Evolutionary conservation across 192 early-diverging fungal species (phyloP).

Genomic region (Jimgerdemannia lactiflua): DNA sequence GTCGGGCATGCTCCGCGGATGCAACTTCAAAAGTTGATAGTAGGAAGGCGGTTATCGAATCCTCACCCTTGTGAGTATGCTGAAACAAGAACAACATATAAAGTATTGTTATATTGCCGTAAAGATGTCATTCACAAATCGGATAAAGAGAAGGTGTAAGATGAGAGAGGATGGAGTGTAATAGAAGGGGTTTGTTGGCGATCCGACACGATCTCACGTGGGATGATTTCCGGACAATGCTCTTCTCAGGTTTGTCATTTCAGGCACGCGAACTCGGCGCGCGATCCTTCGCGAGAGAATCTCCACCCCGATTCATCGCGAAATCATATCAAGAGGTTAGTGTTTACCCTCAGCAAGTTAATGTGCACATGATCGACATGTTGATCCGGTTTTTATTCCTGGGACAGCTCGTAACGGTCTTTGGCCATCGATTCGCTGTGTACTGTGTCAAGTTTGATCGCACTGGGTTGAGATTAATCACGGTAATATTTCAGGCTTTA

Average conservation of each 20-base stretch:
- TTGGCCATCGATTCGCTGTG: conserved; percentile 73
- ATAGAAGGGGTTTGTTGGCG: too few species aligned
- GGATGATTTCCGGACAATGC: too few species aligned
- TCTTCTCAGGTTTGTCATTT: background rate
- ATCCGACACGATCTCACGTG: too few species aligned
- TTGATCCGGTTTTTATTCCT: conserved; percentile 23
- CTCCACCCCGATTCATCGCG: background rate
- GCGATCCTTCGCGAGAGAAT: background rate
- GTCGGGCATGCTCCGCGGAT: conserved; percentile 1
- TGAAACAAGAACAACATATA: background rate
- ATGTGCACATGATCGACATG: conserved; percentile 18
- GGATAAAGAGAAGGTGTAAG: too few species aligned
- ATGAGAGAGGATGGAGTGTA: too few species aligned
- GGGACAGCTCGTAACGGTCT: conserved; percentile 55
- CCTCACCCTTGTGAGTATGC: conserved; percentile 21
- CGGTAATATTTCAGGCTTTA: conserved; percentile 28
- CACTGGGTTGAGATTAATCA: conserved; percentile 69
- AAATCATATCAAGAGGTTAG: background rate
- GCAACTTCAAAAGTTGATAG: conserved; percentile 17
- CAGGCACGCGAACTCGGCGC: background rate
- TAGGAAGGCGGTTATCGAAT: conserved; percentile 6
- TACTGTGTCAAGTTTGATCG: conserved; percentile 78
- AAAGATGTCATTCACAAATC: too few species aligned
- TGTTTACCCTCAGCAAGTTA: conserved; percentile 15
- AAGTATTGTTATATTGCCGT: background rate